phyloP scores from a whole-genome alignment of 1,284 basidiomycete genomes.

The Leucoagaricus sp. region DNA sequence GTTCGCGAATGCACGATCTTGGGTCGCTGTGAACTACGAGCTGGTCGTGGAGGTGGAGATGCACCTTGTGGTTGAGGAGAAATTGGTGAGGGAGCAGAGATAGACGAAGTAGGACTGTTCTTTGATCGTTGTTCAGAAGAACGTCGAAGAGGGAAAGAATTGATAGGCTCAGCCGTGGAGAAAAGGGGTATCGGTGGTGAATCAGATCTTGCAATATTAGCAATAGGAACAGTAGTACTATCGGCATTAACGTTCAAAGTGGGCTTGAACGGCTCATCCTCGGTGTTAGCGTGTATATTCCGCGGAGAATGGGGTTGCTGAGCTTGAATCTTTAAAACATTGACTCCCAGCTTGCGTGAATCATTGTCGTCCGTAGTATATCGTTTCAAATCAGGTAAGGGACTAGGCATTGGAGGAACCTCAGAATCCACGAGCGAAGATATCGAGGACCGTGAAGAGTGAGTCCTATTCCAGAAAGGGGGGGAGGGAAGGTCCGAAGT shows the following conservation, averaged over 20 bases:
- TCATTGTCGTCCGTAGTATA: not conserved
- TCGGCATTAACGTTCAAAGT: not conserved
- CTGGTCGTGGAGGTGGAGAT: slow-evolving; percentile 16
- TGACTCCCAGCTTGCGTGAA: not conserved
- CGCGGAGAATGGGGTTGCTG: not conserved
- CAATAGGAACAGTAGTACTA: not conserved
- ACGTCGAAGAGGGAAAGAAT: slow-evolving; percentile 15
- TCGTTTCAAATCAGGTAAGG: not conserved
- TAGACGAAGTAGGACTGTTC: not conserved
- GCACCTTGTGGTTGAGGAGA: too few relatives aligned
- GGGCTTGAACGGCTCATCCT: not conserved
- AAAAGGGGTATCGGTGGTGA: slow-evolving; percentile 18
- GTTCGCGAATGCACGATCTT: not conserved
- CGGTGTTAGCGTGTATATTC: not conserved
- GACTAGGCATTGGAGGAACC: slow-evolving; percentile 1
- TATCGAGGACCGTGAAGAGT: slow-evolving; percentile 3
- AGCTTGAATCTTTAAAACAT: not conserved
- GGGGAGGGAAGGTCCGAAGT: slow-evolving; percentile 4
- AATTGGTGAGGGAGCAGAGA: not conserved
- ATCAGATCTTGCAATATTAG: slow-evolving; percentile 4
- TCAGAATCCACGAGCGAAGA: slow-evolving; percentile 5
- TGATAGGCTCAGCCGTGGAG: slow-evolving; percentile 16
- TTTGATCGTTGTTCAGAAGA: slow-evolving; percentile 3
- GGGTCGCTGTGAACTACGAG: slow-evolving; percentile 12
- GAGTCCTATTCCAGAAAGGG: slow-evolving; percentile 3